A percentile compares a stretch with the other conserved stretches of the same genome.
Conservation (phyloP, 108 stramenopile genomes). For the Skeletonema marinoi region DNA sequence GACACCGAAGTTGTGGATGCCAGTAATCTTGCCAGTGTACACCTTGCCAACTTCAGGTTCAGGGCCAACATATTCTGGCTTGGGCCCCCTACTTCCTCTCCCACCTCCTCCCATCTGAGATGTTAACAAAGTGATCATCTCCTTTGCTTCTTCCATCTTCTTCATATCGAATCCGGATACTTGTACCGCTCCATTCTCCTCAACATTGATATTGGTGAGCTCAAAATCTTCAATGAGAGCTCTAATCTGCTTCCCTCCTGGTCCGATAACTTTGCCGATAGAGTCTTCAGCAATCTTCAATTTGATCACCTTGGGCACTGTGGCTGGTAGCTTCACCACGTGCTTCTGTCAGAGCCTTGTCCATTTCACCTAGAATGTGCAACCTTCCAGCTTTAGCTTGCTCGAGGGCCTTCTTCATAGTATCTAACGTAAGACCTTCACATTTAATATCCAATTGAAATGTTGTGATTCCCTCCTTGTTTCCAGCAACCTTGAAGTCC, state of each 20-base stretch:
- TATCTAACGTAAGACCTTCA: slow-evolving; percentile 77
- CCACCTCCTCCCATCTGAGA: slow-evolving; percentile 47
- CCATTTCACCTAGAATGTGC: slow-evolving; percentile 81
- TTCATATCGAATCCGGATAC: slow-evolving; percentile 60
- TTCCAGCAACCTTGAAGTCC: slow-evolving; percentile 92
- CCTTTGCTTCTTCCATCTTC: slow-evolving; percentile 72
- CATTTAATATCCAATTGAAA: slow-evolving; percentile 97
- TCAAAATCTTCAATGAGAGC: slow-evolving; percentile 87
- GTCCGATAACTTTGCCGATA: slow-evolving; percentile 88
- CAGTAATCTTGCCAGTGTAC: slow-evolving; percentile 81
- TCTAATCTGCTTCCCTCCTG: slow-evolving; percentile 84
- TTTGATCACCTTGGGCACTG: slow-evolving; percentile 67
- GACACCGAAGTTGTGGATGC: slow-evolving; percentile 83
- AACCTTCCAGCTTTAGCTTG: slow-evolving; percentile 78
- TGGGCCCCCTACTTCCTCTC: slow-evolving; percentile 51
- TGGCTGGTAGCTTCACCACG: slow-evolving; percentile 57
- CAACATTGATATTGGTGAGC: slow-evolving; percentile 71
- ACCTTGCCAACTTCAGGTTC: slow-evolving; percentile 70
- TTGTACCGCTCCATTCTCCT: slow-evolving; percentile 70
- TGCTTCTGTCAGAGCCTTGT: slow-evolving; percentile 53
- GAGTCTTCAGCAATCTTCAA: slow-evolving; percentile 64
- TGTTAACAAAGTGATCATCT: slow-evolving; percentile 62
- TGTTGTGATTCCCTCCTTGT: slow-evolving; percentile 78
- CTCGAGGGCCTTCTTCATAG: slow-evolving; percentile 83
- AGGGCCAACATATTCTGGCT: slow-evolving; percentile 68